These are phyloP conservation scores for Draba incana DNA, from an alignment of 345 rosid species.

Conservation along the genomic window DNA sequence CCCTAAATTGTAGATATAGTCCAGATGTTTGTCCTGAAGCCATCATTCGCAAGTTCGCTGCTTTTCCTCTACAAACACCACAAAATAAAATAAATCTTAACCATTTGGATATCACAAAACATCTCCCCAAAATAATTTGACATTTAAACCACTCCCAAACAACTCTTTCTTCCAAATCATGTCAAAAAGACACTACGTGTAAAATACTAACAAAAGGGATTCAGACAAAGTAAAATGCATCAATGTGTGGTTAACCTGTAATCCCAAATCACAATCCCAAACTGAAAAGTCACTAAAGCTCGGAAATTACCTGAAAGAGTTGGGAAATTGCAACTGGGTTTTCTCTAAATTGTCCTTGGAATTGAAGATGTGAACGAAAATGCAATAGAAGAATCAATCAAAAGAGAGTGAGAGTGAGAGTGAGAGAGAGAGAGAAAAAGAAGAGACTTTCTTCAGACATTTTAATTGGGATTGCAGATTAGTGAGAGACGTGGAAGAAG, in stretches of 20 bases:
- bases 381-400: neutral
- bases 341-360: constrained; percentile 24
- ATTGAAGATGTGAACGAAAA: constrained; percentile 35
- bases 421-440: neutral
- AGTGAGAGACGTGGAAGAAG: constrained; percentile 30
- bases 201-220: neutral
- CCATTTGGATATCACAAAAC: constrained; percentile 12
- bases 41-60: constrained; percentile 37
- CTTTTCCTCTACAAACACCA: constrained; percentile 32
- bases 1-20: too few species aligned
- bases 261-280: neutral
- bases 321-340: constrained; percentile 33
- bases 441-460: constrained; percentile 12
- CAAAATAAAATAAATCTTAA: neutral
- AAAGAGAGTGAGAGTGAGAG: neutral
- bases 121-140: neutral
- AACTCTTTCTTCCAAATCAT: neutral
- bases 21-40: constrained; percentile 38
- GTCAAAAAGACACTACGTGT: neutral
- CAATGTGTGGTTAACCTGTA: neutral
- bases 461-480: constrained; percentile 28
- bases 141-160: constrained; percentile 14
- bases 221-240: too few species aligned
- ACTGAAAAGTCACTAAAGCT: neutral
- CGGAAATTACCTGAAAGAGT: constrained; percentile 38